Base-by-base conservation (phyloP, 1,284 basidiomycete species). In the Xanthoconium separans region DNA sequence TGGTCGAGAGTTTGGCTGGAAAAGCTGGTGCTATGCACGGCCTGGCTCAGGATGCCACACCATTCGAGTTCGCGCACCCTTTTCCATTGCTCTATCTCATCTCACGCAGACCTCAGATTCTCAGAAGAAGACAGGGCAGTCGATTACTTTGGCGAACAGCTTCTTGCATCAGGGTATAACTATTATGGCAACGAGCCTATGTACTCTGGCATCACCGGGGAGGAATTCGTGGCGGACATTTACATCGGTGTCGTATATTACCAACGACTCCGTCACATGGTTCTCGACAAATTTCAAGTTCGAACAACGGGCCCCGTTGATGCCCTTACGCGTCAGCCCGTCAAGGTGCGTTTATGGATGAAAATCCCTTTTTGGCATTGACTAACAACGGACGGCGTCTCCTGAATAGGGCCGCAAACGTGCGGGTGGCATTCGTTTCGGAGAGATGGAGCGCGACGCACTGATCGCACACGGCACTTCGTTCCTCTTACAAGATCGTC, bases 361-460 rank as follows among this genome's bases (percentile, higher is more conserved):
- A n/a, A 8, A 24, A 13, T 18, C 37, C 29, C 34, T 31, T 42
- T 44, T 13, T 22, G n/a, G 40, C 24, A 24, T 30, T 18, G 34
- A 34, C 44, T 58, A 24, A 53, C 56, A 42, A 48, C 24, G 30
- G 34, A 49, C 45, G 50, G 43, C 13, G 30, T n/a, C 50, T 48
- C 20, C 31, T 48, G 50, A 57, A 53, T 62, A 97, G 92, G 97
- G 97, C 54, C 89, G 97, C 59, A 99, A 99, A 84, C 91, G 95
- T 53, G 94, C 92, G 39, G 97, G 97, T 69, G 97, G 97, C 72
- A 99, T 99, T 66, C 95, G 97, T 59, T 99, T 99, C 73, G 97
- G 97, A 65, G 97, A 99, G 77, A 99, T 99, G 97, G 97, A 99
- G 75, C 91, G 97, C 55, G 97, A 99, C 70, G 96, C 97, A 15